These are phyloP conservation scores for Coemansia sp. DNA, from an alignment of 192 early-diverging fungal species.

Conservation along the genomic window DNA sequence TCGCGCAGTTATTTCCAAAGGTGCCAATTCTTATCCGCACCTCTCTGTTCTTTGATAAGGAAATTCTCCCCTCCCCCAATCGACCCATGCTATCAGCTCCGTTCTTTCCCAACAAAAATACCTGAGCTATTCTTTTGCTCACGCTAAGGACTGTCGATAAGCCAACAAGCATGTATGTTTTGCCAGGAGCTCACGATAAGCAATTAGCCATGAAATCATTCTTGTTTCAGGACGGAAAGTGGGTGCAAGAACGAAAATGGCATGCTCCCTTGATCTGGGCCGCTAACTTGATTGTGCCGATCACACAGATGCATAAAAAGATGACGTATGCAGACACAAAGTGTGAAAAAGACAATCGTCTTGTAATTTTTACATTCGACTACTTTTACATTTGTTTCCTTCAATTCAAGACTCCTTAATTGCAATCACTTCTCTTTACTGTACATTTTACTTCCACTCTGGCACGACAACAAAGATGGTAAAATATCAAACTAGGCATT, in stretches of 20 bases:
- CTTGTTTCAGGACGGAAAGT: too few relatives aligned
- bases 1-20: not conserved
- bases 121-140: too few relatives aligned
- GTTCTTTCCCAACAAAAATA: too few relatives aligned
- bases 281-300: too few relatives aligned
- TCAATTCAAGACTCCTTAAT: constrained; percentile 2
- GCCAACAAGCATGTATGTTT: too few relatives aligned
- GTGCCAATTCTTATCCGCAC: not conserved
- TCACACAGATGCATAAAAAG: not conserved
- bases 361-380: not conserved
- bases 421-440: not conserved
- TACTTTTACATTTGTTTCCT: not conserved
- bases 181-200: too few relatives aligned
- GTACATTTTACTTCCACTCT: not conserved
- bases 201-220: too few relatives aligned
- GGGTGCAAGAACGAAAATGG: too few relatives aligned
- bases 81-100: not conserved
- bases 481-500: not conserved
- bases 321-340: not conserved
- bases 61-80: not conserved
- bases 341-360: not conserved
- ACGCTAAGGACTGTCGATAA: too few relatives aligned
- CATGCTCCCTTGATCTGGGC: too few relatives aligned
- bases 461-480: not conserved
- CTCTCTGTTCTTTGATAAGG: not conserved